Conservation (phyloP, 805 yeast genomes). For the Sugiyamaella lignohabitans region DNA sequence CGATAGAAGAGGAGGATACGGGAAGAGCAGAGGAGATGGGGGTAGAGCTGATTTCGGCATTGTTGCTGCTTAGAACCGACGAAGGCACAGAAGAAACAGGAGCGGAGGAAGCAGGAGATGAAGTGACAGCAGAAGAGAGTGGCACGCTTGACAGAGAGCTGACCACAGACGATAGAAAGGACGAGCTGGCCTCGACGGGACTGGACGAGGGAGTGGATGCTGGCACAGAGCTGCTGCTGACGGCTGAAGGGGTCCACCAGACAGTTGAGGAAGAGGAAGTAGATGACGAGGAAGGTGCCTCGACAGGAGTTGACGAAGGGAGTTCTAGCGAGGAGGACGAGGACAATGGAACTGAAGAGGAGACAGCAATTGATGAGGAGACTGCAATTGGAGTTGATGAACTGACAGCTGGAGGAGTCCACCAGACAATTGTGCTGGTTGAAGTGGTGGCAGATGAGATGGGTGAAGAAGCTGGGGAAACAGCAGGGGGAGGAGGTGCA, state of each 20-base stretch:
- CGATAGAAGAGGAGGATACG: constrained; percentile 2
- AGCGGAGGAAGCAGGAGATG: constrained; percentile 31
- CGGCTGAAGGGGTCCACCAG: constrained; percentile 5
- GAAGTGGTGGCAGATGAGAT: constrained; percentile 24
- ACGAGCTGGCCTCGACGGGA: background rate
- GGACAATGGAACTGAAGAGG: background rate
- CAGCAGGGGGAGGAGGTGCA: constrained; percentile 15
- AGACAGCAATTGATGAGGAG: background rate
- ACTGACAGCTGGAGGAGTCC: constrained; percentile 3
- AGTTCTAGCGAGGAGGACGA: no score
- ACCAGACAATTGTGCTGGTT: constrained; percentile 8
- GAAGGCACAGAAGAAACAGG: background rate
- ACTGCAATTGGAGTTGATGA: constrained; percentile 2
- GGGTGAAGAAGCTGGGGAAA: constrained; percentile 10
- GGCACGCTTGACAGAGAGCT: constrained; percentile 2
- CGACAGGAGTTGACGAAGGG: background rate
- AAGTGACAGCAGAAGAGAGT: constrained; percentile 1
- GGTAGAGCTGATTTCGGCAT: constrained; percentile 5
- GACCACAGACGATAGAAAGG: constrained; percentile 1
- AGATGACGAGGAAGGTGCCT: background rate
- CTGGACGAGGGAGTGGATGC: background rate
- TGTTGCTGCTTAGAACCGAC: no score
- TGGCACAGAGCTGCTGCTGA: background rate
- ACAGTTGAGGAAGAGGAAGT: constrained; percentile 3
- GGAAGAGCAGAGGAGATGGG: constrained; percentile 2